A percentile compares a stretch with the other conserved stretches of the same genome.
Evolutionary conservation across 176 grass and related monocot species (phyloP).

Genomic region (Oryza glaberrima): DNA sequence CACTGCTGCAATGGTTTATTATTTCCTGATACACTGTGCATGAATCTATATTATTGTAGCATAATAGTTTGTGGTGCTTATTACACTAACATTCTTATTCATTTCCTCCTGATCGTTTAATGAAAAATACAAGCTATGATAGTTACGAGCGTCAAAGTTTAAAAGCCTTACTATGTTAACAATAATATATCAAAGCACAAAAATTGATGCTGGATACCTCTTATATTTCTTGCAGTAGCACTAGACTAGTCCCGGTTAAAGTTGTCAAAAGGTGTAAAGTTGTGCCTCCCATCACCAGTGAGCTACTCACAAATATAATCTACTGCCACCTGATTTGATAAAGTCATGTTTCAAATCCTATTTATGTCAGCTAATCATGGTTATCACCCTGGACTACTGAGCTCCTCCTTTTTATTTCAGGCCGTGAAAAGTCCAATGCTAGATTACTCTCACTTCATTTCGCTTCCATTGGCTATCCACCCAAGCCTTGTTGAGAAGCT

Average conservation of each 20-base stretch:
- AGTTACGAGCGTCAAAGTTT: conserved; percentile 1
- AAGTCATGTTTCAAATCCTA: not conserved
- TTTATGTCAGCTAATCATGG: conserved; percentile 16
- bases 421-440: conserved; percentile 74
- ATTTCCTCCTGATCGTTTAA: conserved; percentile 6
- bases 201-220: not conserved
- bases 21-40: not conserved
- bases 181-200: not conserved
- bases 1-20: conserved; percentile 5
- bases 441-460: conserved; percentile 92
- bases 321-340: not conserved
- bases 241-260: not conserved
- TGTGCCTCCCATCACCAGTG: not conserved
- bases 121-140: not conserved
- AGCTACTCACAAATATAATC: not conserved
- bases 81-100: not conserved
- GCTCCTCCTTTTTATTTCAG: conserved; percentile 48
- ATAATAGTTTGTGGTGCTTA: not conserved
- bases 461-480: conserved; percentile 89
- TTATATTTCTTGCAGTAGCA: conserved; percentile 17
- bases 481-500: conserved; percentile 73
- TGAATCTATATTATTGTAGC: not conserved
- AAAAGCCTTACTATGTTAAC: not conserved
- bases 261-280: not conserved
- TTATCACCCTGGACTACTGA: not conserved